Evolutionary conservation across 2,329 filamentous ascomycete species (phyloP).

Genomic region (Pseudogymnoascus sp.): DNA sequence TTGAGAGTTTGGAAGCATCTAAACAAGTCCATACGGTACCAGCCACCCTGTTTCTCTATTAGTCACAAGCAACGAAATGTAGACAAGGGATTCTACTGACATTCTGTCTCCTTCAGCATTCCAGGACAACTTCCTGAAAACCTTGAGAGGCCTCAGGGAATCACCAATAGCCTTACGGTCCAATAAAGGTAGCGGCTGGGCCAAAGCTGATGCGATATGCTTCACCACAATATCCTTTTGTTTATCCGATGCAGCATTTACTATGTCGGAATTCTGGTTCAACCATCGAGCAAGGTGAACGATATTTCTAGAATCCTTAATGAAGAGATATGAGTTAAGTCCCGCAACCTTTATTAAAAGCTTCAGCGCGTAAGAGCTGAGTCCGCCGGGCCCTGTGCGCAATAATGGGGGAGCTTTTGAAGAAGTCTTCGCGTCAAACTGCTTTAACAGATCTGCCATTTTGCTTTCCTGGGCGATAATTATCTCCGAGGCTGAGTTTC

Average conservation of each 20-base stretch:
- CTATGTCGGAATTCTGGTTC: constrained; percentile 1
- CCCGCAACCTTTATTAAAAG: not conserved
- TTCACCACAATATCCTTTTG: not conserved
- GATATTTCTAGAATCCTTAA: constrained; percentile 14
- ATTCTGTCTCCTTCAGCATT: not conserved
- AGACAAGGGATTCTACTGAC: not conserved
- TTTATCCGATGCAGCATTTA: constrained; percentile 10
- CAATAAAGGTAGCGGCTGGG: not conserved
- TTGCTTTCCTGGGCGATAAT: constrained; percentile 12
- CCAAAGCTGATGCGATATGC: not conserved
- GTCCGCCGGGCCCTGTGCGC: not conserved
- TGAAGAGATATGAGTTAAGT: not conserved
- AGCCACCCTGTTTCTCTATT: constrained; percentile 2
- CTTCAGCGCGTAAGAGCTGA: not conserved
- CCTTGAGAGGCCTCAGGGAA: not conserved
- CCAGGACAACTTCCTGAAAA: not conserved
- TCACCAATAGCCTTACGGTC: not conserved
- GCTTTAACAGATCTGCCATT: constrained; percentile 18
- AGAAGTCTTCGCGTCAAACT: constrained; percentile 12
- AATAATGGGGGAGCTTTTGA: constrained; percentile 14
- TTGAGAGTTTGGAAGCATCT: constrained; percentile 4
- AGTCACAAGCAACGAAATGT: constrained; percentile 1
- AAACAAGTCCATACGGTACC: constrained; percentile 17
- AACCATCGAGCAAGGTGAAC: constrained; percentile 16
- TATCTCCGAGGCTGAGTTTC: constrained; percentile 1